Evolutionary conservation across 2,329 filamentous ascomycete species (phyloP).

Genomic region (Ophiocordyceps camponoti-rufipedis): DNA sequence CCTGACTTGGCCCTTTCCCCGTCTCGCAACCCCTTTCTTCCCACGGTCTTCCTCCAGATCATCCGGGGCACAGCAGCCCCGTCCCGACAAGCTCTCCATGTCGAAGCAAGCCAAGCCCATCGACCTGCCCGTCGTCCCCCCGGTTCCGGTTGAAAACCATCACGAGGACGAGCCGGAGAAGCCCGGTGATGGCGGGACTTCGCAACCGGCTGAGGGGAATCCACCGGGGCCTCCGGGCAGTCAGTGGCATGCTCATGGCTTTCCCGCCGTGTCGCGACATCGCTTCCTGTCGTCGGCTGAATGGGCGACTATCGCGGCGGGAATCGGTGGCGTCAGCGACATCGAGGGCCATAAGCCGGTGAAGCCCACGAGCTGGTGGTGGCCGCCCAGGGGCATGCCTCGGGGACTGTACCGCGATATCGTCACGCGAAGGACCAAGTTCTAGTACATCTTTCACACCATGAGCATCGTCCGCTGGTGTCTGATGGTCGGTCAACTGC

Average conservation of each 20-base stretch:
- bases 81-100: conserved; percentile 1
- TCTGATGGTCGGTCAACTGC: conserved; percentile 29
- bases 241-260: conserved; percentile 3
- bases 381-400: conserved; percentile 28
- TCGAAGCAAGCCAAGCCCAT: conserved; percentile 2
- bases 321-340: conserved; percentile 26
- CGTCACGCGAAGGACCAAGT: conserved; percentile 23
- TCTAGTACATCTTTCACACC: conserved; percentile 23
- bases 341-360: conserved; percentile 22
- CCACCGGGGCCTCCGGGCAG: background rate
- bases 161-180: background rate
- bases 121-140: conserved; percentile 3
- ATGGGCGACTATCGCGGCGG: conserved; percentile 27
- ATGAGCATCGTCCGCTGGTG: conserved; percentile 24
- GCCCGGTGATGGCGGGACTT: background rate
- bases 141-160: conserved; percentile 1
- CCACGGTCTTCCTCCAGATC: background rate
- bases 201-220: background rate
- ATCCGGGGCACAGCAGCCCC: background rate
- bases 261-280: conserved; percentile 8
- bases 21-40: background rate
- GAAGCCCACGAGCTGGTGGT: conserved; percentile 22
- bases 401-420: conserved; percentile 30
- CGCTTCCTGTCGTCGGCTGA: conserved; percentile 24
- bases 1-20: background rate